Conservation (phyloP, 345 rosid genomes). For the Aethionema arabicum region DNA sequence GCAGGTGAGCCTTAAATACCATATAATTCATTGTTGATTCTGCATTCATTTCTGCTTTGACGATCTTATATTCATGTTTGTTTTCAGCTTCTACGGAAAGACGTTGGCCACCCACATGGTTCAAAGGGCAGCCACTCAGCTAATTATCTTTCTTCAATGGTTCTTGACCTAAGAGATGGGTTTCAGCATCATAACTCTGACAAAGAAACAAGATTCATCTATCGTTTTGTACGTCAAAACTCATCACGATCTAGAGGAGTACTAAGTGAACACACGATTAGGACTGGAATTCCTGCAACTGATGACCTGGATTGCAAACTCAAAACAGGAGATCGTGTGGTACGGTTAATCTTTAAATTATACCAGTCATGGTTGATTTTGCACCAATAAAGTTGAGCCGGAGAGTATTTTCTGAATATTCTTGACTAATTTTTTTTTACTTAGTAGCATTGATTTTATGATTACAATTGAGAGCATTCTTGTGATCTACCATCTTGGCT, state of each 20-base stretch:
- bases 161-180: constrained; percentile 63
- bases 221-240: constrained; percentile 63
- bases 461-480: constrained; percentile 16
- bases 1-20: constrained; percentile 49
- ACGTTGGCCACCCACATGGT: constrained; percentile 52
- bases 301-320: constrained; percentile 62
- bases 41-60: neutral
- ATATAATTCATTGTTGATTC: constrained; percentile 12
- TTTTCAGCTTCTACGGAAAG: constrained; percentile 65
- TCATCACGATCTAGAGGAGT: constrained; percentile 35
- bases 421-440: constrained; percentile 9
- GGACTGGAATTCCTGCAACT: constrained; percentile 33
- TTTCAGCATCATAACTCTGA: constrained; percentile 44
- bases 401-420: constrained; percentile 10
- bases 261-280: constrained; percentile 39
- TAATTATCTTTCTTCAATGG: constrained; percentile 62
- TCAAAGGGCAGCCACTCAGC: constrained; percentile 42
- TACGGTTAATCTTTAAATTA: constrained; percentile 35
- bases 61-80: constrained; percentile 20
- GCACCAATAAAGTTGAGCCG: neutral
- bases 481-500: constrained; percentile 17
- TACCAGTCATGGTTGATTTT: constrained; percentile 18
- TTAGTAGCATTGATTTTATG: constrained; percentile 18
- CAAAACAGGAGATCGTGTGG: constrained; percentile 89
- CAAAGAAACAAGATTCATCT: constrained; percentile 60